Percentiles rank a stretch among this genome's conserved stretches.
Evolutionary conservation across 2,329 filamentous ascomycete genomes (phyloP).

Genomic region (Hymenoscyphus scutula): DNA sequence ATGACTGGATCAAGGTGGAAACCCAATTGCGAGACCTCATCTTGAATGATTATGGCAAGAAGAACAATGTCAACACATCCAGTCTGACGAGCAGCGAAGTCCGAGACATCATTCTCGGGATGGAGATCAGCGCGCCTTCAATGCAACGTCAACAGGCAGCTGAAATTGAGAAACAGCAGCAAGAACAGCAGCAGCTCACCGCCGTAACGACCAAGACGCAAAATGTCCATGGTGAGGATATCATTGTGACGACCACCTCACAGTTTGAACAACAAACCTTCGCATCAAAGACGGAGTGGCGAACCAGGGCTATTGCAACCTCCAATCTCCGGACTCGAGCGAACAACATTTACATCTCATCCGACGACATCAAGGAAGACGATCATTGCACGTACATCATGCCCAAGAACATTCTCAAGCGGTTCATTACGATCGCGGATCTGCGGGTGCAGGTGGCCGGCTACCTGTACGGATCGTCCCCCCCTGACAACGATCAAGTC

Average conservation of each 20-base stretch:
- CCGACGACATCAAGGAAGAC: constrained; percentile 87
- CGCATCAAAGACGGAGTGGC: constrained; percentile 98
- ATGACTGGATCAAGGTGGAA: constrained; percentile 99
- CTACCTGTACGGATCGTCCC: constrained; percentile 90
- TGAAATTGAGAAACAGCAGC: constrained; percentile 98
- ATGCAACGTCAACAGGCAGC: constrained; percentile 98
- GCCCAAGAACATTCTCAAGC: constrained; percentile 98
- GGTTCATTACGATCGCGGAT: constrained; percentile 96
- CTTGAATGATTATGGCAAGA: constrained; percentile 97
- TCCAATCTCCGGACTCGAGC: constrained; percentile 90
- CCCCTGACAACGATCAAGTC: constrained; percentile 91
- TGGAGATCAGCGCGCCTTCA: constrained; percentile 98
- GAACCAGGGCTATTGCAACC: constrained; percentile 92
- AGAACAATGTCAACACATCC: constrained; percentile 99
- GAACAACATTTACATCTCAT: constrained; percentile 99
- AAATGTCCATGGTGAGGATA: constrained; percentile 94
- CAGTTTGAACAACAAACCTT: constrained; percentile 98
- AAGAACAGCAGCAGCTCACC: constrained; percentile 94
- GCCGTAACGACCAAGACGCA: constrained; percentile 98
- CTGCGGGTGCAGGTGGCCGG: constrained; percentile 94
- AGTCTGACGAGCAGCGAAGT: constrained; percentile 96
- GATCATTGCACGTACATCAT: constrained; percentile 93
- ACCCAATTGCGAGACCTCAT: constrained; percentile 93
- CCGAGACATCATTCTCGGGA: constrained; percentile 95
- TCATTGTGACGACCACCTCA: constrained; percentile 96